A percentile compares a stretch with the other conserved stretches of the same genome.
Evolutionary conservation across 2,329 filamentous ascomycete species (phyloP).

Genomic region (Saccharata proteae): DNA sequence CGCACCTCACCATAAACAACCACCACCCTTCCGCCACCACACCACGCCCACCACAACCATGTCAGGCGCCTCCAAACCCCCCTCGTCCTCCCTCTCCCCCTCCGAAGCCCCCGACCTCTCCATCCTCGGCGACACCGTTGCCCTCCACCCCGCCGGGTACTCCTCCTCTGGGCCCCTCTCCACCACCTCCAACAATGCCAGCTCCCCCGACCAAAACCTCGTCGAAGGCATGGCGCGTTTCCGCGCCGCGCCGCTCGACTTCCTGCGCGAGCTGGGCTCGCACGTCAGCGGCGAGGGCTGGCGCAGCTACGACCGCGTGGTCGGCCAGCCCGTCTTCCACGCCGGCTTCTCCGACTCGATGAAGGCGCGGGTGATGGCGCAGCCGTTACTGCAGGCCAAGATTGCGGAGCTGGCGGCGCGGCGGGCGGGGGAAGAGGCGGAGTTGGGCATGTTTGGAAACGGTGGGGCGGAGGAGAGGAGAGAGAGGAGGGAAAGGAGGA

Average conservation of each 20-base stretch:
- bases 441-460: constrained; percentile 41
- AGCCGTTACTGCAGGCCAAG: constrained; percentile 60
- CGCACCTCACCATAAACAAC: neutral
- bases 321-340: constrained; percentile 91
- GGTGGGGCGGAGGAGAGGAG: constrained; percentile 29
- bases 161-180: neutral
- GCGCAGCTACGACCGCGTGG: constrained; percentile 82
- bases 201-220: constrained; percentile 49
- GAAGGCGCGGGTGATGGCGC: constrained; percentile 63
- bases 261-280: constrained; percentile 83
- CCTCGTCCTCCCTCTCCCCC: constrained; percentile 8
- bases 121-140: constrained; percentile 32
- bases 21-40: constrained; percentile 1
- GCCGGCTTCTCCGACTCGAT: constrained; percentile 84
- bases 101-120: constrained; percentile 32
- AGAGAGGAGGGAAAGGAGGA: constrained; percentile 48
- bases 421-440: constrained; percentile 62
- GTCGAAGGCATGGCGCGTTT: constrained; percentile 82
- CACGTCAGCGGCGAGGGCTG: constrained; percentile 90
- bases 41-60: constrained; percentile 2
- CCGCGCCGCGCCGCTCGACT: constrained; percentile 59
- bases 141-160: constrained; percentile 33
- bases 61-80: neutral
- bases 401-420: constrained; percentile 66
- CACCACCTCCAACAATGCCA: constrained; percentile 16